Evolutionary conservation across 2,329 filamentous ascomycete genomes (phyloP).

Genomic region (Colletotrichum gigasporum): DNA sequence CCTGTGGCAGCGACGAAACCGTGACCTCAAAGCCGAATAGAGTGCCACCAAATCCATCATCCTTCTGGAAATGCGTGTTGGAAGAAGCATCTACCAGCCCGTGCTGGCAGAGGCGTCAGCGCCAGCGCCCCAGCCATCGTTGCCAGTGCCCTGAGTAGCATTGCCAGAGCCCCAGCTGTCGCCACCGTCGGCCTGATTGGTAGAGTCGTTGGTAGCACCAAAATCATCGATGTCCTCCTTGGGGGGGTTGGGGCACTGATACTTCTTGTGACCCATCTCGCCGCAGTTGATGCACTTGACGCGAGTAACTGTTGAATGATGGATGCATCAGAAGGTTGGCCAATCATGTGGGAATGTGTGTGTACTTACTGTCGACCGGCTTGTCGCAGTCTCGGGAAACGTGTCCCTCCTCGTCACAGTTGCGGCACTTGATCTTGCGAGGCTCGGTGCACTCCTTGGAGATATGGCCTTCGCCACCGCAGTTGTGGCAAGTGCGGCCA

Average conservation of each 20-base stretch:
- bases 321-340: constrained; percentile 35
- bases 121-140: background rate
- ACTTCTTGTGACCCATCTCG: constrained; percentile 55
- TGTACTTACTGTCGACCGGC: constrained; percentile 61
- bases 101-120: background rate
- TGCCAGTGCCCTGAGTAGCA: constrained; percentile 5
- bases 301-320: constrained; percentile 50
- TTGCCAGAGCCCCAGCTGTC: constrained; percentile 1
- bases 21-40: constrained; percentile 22
- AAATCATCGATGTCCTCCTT: constrained; percentile 38
- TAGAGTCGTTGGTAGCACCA: constrained; percentile 12
- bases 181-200: constrained; percentile 6
- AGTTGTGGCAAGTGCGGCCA: constrained; percentile 67
- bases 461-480: constrained; percentile 69
- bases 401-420: constrained; percentile 70
- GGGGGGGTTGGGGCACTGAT: constrained; percentile 46
- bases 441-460: constrained; percentile 60
- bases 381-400: constrained; percentile 70
- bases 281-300: constrained; percentile 69
- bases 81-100: constrained; percentile 23
- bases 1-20: constrained; percentile 18
- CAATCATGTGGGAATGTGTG: background rate
- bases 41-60: constrained; percentile 6
- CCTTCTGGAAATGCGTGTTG: background rate
- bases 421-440: constrained; percentile 64